Evolutionary conservation across 2,329 filamentous ascomycete species (phyloP).

Genomic region (Orbilia brochopaga): DNA sequence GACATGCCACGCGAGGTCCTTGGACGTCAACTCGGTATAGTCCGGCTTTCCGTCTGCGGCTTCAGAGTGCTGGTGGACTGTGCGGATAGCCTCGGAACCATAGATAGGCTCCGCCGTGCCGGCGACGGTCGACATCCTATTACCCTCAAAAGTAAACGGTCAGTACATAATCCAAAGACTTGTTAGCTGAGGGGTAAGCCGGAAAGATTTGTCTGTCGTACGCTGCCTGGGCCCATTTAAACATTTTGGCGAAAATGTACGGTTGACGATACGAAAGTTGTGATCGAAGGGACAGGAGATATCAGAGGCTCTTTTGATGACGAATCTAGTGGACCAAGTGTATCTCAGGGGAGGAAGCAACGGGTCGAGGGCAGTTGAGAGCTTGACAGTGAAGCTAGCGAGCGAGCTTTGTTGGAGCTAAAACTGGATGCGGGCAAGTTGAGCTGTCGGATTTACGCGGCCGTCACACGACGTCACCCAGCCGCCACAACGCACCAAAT

Average conservation of each 20-base stretch:
- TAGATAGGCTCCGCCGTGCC: constrained; percentile 97
- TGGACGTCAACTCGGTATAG: constrained; percentile 76
- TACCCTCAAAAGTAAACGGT: constrained; percentile 1
- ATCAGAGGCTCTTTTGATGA: background rate
- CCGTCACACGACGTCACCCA: constrained; percentile 50
- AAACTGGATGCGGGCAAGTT: constrained; percentile 20
- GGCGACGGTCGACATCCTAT: constrained; percentile 76
- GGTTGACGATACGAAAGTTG: background rate
- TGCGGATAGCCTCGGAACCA: constrained; percentile 82
- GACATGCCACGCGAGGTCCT: constrained; percentile 80
- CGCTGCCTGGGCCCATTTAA: constrained; percentile 45
- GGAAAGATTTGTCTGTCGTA: constrained; percentile 11
- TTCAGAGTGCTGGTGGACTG: constrained; percentile 77
- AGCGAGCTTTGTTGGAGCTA: constrained; percentile 5
- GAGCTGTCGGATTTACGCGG: constrained; percentile 45
- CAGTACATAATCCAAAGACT: background rate
- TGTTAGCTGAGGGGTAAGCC: background rate
- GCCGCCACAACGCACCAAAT: constrained; percentile 36
- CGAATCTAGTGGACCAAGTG: background rate
- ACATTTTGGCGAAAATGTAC: constrained; percentile 24
- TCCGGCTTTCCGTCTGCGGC: constrained; percentile 43
- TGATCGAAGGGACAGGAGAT: background rate
- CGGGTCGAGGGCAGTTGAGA: background rate
- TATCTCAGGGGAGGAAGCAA: background rate
- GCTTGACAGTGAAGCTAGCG: background rate